Base-by-base conservation (phyloP, 2,329 filamentous ascomycete genomes). In the Trichoderma harzianum region DNA sequence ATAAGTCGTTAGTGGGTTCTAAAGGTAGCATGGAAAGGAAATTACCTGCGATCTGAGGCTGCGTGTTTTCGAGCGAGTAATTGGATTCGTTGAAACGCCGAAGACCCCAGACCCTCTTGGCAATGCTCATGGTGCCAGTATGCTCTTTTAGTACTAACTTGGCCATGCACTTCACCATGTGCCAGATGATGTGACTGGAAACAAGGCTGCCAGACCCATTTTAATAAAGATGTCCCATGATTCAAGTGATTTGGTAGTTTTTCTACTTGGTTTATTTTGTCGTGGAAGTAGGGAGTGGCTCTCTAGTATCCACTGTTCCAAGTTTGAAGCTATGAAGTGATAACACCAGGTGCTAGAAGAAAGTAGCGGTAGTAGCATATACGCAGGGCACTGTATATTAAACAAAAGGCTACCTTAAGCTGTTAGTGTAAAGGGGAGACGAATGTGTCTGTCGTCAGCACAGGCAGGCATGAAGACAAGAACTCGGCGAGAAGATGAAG, bases 61-160 rank as follows among this genome's bases (percentile, higher is more conserved):
- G 60, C 66, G 66, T 39, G 66, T 69, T 51, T 69, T 55, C 8
- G n/a, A 51, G 34, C 53, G 39, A 61, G 55, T 10, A 47, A 69
- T 60, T 21, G 51, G 66, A 69, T 61, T 69, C 66, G 66, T 30
- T 51, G 66, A 68, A 28, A 51, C 12, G 14, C 7, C 26, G 39
- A 32, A 2, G n/a, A 43, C 66, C 66, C 55, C n/a, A 36, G 66
- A 60, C 34, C 36, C 36, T 61, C 55, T 34, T 32, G 26, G n/a
- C 18, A 32, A 26, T 24, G 36, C 28, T 69, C 66, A 61, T 61
- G 55, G 60, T 34, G 28, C 36, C 55, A 61, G 39, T 36, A 60
- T 69, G 30, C 55, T 18, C 11, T 21, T 51, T 61, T 34, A 26
- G 66, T 60, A 51, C 57, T 60, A 51, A n/a, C 24, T 43, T 61